These are phyloP conservation scores for Exserohilum turcica DNA, from an alignment of 2,329 filamentous ascomycete genomes.

Conservation along the genomic window DNA sequence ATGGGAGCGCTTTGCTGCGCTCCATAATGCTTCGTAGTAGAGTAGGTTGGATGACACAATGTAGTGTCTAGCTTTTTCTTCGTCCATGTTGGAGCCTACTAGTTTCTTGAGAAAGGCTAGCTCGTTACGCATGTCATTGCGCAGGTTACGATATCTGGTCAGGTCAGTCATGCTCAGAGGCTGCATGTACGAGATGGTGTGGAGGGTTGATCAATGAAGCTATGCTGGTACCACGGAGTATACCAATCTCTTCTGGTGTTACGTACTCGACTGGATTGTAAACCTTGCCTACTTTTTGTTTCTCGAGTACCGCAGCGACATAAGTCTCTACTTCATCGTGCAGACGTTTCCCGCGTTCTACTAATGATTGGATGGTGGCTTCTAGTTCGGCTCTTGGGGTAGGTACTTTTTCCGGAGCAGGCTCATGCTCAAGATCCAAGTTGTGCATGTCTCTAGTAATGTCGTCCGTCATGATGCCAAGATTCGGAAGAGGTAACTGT, in stretches of 20 bases:
- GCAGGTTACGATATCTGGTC: constrained; percentile 24
- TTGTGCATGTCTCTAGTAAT: constrained; percentile 15
- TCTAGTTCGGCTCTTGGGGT: constrained; percentile 25
- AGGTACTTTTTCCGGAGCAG: constrained; percentile 5
- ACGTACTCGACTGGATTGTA: constrained; percentile 46
- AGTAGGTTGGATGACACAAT: constrained; percentile 69
- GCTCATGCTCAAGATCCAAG: constrained; percentile 16
- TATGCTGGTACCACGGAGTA: background rate
- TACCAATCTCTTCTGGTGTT: background rate
- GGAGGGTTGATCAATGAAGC: background rate
- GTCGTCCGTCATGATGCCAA: constrained; percentile 21
- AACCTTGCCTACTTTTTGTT: constrained; percentile 39
- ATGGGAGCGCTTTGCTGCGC: constrained; percentile 61
- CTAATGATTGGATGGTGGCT: constrained; percentile 38
- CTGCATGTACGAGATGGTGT: no score
- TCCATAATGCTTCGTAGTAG: constrained; percentile 69
- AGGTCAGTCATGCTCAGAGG: background rate
- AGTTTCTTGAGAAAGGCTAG: constrained; percentile 42
- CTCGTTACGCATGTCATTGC: constrained; percentile 46
- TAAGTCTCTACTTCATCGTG: constrained; percentile 52
- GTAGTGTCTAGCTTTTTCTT: constrained; percentile 55
- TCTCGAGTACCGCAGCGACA: constrained; percentile 39
- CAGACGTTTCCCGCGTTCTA: constrained; percentile 46
- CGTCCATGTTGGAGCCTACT: constrained; percentile 26
- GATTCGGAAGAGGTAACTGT: background rate